Conservation (phyloP, 805 yeast species). For the Teunomyces gatunensis region DNA sequence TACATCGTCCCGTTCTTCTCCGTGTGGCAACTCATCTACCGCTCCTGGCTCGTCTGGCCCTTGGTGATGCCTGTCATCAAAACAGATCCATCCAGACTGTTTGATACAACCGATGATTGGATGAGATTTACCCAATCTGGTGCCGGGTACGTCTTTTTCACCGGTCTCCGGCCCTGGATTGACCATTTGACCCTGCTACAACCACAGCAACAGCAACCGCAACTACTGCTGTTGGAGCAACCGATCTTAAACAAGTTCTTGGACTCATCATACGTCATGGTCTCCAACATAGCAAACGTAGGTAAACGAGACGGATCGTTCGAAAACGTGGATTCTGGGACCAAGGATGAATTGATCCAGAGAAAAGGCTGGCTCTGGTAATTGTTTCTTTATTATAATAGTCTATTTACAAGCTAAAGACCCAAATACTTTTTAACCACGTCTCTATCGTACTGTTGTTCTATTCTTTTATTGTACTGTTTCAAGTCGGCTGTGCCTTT, state of each 20-base stretch:
- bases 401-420: slow-evolving; percentile 14
- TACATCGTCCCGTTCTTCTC: slow-evolving; percentile 55
- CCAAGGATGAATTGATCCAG: slow-evolving; percentile 3
- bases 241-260: slow-evolving; percentile 4
- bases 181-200: slow-evolving; percentile 12
- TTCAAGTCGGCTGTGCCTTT: slow-evolving; percentile 19
- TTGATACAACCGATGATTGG: slow-evolving; percentile 22
- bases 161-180: slow-evolving; percentile 26
- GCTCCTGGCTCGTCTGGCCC: slow-evolving; percentile 61
- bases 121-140: slow-evolving; percentile 26
- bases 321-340: slow-evolving; percentile 10
- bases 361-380: slow-evolving; percentile 16
- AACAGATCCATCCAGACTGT: slow-evolving; percentile 6
- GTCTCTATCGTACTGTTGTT: slow-evolving; percentile 25
- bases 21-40: slow-evolving; percentile 44
- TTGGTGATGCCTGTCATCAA: slow-evolving; percentile 19
- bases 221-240: neutral
- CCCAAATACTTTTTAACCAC: slow-evolving; percentile 30
- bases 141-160: slow-evolving; percentile 30
- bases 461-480: slow-evolving; percentile 19
- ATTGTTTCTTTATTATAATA: neutral
- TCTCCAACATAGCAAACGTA: slow-evolving; percentile 7
- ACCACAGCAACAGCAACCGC: neutral
- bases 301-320: neutral
- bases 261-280: slow-evolving; percentile 14